Conservation (phyloP, 1,284 basidiomycete genomes). For the Naganishia sp. region DNA sequence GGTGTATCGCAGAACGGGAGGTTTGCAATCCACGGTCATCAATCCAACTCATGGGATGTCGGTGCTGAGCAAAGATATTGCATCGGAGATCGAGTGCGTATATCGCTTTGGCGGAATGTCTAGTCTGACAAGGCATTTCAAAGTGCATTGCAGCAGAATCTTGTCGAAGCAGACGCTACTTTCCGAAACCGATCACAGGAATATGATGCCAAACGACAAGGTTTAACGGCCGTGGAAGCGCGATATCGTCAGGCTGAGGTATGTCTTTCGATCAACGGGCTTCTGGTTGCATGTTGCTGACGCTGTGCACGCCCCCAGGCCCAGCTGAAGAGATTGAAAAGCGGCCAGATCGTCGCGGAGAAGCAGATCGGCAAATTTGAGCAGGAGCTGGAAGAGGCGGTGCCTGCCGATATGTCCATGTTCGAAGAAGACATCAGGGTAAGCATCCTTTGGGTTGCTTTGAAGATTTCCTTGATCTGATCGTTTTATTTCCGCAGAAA, state of each 20-base stretch:
- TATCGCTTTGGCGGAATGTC: neutral
- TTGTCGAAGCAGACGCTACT: constrained; percentile 13
- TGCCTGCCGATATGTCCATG: constrained; percentile 69
- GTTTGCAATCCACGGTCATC: constrained; percentile 21
- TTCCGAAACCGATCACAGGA: constrained; percentile 17
- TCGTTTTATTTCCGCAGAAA: neutral
- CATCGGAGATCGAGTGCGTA: constrained; percentile 40
- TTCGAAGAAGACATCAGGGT: constrained; percentile 60
- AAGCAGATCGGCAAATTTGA: constrained; percentile 13
- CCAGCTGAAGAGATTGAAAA: constrained; percentile 35
- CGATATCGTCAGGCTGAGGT: constrained; percentile 14
- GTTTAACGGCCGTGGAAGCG: constrained; percentile 3
- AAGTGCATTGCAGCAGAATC: constrained; percentile 15
- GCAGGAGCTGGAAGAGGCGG: constrained; percentile 66
- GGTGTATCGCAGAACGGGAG: constrained; percentile 17
- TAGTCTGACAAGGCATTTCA: neutral
- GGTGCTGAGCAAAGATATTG: constrained; percentile 35
- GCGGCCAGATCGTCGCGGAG: constrained; percentile 32
- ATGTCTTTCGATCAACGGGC: neutral
- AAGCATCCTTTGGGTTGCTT: constrained; percentile 35
- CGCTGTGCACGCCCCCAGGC: neutral
- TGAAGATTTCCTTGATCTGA: neutral
- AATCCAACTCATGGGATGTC: constrained; percentile 6
- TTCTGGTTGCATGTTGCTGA: neutral
- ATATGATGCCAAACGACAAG: constrained; percentile 13